phyloP scores from a whole-genome alignment of 108 stramenopile species.

The Aureococcus anophagefferens region DNA sequence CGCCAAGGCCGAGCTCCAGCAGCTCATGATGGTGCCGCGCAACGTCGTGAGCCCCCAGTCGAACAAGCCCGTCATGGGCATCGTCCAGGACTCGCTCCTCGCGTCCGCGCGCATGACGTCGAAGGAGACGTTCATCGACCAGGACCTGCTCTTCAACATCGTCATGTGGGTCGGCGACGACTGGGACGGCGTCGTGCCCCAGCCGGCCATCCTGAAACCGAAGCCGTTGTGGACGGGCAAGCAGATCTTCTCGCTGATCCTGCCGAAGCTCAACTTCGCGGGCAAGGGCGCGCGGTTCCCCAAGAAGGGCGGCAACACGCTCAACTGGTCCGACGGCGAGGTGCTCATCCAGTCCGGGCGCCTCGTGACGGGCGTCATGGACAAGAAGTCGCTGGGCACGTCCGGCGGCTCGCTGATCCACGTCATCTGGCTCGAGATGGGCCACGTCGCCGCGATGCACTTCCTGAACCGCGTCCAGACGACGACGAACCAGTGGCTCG shows the following conservation, averaged over 20 bases:
- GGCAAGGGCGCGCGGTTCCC: constrained; percentile 69
- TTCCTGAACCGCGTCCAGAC: constrained; percentile 98
- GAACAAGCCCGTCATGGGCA: constrained; percentile 99
- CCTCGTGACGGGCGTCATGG: constrained; percentile 83
- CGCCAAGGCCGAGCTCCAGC: constrained; percentile 87
- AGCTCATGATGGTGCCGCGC: constrained; percentile 91
- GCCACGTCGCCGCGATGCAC: constrained; percentile 76
- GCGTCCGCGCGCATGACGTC: constrained; percentile 92
- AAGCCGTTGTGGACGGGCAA: constrained; percentile 97
- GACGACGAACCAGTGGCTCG: constrained; percentile 85
- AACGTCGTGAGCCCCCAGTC: constrained; percentile 93
- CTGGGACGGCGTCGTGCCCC: constrained; percentile 87
- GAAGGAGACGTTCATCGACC: constrained; percentile 81
- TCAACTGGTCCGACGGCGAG: constrained; percentile 74
- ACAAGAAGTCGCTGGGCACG: constrained; percentile 92
- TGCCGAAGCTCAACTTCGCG: constrained; percentile 84
- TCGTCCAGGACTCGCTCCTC: constrained; percentile 90
- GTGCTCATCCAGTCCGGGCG: constrained; percentile 87
- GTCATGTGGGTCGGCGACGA: constrained; percentile 80
- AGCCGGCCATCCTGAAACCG: constrained; percentile 89
- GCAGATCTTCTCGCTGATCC: constrained; percentile 77
- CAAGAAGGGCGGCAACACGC: constrained; percentile 59
- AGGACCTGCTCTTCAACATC: constrained; percentile 85
- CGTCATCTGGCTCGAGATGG: constrained; percentile 87
- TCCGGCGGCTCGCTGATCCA: constrained; percentile 92